These are phyloP conservation scores for Blumeria graminis DNA, from an alignment of 2,329 filamentous ascomycete genomes.

Conservation along the genomic window DNA sequence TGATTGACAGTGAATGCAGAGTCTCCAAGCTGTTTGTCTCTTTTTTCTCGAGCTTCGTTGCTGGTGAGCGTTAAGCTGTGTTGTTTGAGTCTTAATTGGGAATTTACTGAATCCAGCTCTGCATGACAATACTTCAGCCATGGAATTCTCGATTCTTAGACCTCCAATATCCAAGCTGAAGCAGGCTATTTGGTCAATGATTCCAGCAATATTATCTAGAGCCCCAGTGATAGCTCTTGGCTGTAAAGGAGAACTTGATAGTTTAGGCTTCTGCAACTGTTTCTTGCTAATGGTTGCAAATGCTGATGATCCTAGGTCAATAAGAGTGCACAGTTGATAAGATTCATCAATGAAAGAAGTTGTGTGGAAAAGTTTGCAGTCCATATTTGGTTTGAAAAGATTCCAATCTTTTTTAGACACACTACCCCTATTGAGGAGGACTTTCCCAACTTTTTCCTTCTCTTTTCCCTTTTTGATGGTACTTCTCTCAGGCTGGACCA, in stretches of 20 bases:
- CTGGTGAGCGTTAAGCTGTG: neutral
- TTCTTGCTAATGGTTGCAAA: neutral
- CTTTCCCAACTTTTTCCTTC: no score
- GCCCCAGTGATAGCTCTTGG: no score
- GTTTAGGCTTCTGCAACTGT: neutral
- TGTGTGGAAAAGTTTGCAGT: neutral
- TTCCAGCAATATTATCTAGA: neutral
- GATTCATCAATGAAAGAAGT: neutral
- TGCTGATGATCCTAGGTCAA: neutral
- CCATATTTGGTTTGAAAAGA: no score
- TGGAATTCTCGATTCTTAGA: neutral
- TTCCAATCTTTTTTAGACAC: no score
- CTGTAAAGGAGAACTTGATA: no score
- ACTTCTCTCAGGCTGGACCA: no score
- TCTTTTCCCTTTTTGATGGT: no score
- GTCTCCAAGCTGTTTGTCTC: no score
- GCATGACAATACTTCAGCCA: neutral
- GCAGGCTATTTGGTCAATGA: neutral
- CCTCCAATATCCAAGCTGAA: neutral
- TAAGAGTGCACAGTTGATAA: neutral
- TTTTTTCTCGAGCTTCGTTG: no score
- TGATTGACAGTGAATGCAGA: no score
- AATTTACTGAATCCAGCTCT: neutral
- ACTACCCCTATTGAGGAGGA: no score
- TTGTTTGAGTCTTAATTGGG: neutral